These are phyloP conservation scores for Dendrostoma leiphaemia DNA, from an alignment of 2,329 filamentous ascomycete species.

Conservation along the genomic window DNA sequence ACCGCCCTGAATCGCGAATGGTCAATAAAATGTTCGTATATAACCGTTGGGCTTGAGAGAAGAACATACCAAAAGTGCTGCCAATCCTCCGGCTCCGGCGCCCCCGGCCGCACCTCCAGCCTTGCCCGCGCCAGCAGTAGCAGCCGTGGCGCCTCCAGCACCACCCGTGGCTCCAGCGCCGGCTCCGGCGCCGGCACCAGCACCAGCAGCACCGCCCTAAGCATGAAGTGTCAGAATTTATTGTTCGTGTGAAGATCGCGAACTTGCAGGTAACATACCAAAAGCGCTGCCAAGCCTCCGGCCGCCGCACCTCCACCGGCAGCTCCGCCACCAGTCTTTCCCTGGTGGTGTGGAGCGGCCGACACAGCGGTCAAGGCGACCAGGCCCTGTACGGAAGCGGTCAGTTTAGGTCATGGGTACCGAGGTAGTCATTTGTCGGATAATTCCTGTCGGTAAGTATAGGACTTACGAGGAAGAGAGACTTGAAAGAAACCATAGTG, in stretches of 20 bases:
- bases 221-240: too few species aligned
- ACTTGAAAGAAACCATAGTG: conserved; percentile 9
- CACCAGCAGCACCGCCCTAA: neutral
- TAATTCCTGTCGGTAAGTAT: too few species aligned
- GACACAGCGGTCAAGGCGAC: neutral
- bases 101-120: neutral
- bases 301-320: neutral
- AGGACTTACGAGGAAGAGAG: neutral
- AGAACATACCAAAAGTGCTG: neutral
- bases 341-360: conserved; percentile 10
- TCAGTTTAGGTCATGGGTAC: neutral
- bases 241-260: too few species aligned
- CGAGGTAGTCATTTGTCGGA: too few species aligned
- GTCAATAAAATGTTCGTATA: too few species aligned
- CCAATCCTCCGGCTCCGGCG: neutral
- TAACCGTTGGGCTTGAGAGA: too few species aligned
- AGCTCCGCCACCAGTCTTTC: neutral
- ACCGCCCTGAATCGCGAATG: too few species aligned
- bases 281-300: neutral
- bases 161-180: neutral
- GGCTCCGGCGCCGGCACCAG: neutral
- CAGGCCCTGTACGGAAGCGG: neutral
- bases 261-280: too few species aligned
- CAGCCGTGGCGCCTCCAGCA: neutral
- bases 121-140: neutral